Conservation (phyloP, 129 eudicot genomes). For the Flaveria sonorensis region DNA sequence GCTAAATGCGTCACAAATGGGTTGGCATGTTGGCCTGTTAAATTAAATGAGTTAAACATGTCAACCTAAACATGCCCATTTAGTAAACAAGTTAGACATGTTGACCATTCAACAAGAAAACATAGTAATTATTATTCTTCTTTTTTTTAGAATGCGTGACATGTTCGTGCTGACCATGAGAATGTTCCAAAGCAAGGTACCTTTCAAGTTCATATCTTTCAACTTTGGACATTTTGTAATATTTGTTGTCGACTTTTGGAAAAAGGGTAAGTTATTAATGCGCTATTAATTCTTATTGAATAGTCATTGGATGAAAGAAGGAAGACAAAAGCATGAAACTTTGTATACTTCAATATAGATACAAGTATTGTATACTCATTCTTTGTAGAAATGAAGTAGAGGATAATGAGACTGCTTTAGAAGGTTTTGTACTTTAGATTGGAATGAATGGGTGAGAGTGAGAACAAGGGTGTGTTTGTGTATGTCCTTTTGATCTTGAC, state of each 20-base stretch:
- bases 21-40: not conserved
- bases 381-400: conserved; percentile 55
- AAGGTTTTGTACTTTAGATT: conserved; percentile 35
- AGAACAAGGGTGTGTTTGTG: conserved; percentile 32
- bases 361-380: conserved; percentile 45
- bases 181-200: conserved; percentile 94
- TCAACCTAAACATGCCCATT: not conserved
- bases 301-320: conserved; percentile 81
- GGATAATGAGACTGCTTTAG: conserved; percentile 36
- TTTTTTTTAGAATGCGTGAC: conserved; percentile 72
- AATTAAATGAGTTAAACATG: no score
- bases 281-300: conserved; percentile 1
- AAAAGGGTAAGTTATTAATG: not conserved
- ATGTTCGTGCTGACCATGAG: conserved; percentile 86
- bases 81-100: not conserved
- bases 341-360: conserved; percentile 34
- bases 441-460: conserved; percentile 27
- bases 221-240: not conserved
- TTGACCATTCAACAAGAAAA: not conserved
- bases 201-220: conserved; percentile 18
- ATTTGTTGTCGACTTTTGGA: not conserved
- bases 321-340: conserved; percentile 54
- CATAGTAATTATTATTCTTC: not conserved
- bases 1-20: not conserved
- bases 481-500: conserved; percentile 19